Evolutionary conservation across 2,329 filamentous ascomycete species (phyloP), one percentile per base, ranked within the genome.

Genomic region (Aureobasidium sp.): DNA sequence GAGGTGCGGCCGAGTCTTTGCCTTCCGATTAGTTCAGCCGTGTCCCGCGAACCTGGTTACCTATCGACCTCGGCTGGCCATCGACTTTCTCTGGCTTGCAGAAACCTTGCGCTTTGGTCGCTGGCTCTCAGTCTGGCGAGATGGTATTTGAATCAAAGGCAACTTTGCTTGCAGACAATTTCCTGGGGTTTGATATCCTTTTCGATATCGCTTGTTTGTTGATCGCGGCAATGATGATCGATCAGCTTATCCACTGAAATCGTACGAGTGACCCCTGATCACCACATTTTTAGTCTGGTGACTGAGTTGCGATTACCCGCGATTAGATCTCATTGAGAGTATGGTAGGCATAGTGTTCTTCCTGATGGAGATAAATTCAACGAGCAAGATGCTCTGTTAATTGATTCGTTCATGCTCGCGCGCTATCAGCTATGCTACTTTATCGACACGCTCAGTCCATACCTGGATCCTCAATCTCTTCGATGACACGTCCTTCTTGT

Each of bases 401-500:
- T 21, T 21, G 21, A 21, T 21, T 21, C 21, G 1, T 21, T 21
- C 25, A 15, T 11, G 1, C 30, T 50, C 42, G 16, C 36, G 42
- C 49, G 16, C 25, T 25, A 2, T 47, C 53, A 55, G 49, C 16
- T 9, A n/a, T 27, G 9, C 15, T 7, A n/a, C n/a, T n/a, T n/a
- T n/a, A 15, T 47, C 1, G 6, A 16, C 5, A 57, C 16, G n/a
- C 13, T 65, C 48, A 70, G 48, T 70, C 68, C 67, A 68, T 68
- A 54, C 67, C 66, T 61, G 69, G 71, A 66, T 78, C 81, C 30
- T 91, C 87, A 63, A 66, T 66, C 62, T 71, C 66, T 10, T 69
- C 72, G 6, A 75, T 72, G 67, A 77, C 72, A 63, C 70, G 70
- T 15, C 70, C 68, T 72, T 82, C 66, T 91, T 85, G 76, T 89